Evolutionary conservation across 2,329 filamentous ascomycete species (phyloP), one percentile per base, ranked within the genome.

Genomic region (Graphilbum ipis-grandicollis): DNA sequence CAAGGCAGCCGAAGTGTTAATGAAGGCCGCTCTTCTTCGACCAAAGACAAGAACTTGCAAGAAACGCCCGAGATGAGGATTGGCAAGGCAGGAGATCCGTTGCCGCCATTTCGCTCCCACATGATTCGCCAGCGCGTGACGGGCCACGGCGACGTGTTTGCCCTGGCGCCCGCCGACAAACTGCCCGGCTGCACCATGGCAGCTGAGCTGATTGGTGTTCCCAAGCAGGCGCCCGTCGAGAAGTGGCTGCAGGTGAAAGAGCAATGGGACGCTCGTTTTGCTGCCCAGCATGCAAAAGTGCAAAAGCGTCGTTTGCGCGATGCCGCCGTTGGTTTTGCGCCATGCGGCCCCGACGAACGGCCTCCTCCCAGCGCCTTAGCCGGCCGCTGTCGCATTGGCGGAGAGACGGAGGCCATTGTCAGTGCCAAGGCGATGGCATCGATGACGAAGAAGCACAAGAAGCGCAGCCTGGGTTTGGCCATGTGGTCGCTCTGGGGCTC

Each of bases 101-200:
- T 94, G 1, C 88, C 85, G 0, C 58, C 67, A 0, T 96, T 94
- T 55, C 67, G 72, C 36, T 65, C 79, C 41, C 77, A 92, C 53
- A 94, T 96, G 86, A 86, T 98, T 42, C 78, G 90, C 9, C 85
- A 98, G 53, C 67, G 79, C 21, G 76, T 96, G 17, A 80, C 82
- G 42, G 66, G 79, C 2, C 74, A 88, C 50, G 90, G 90, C 5
- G 65, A 68, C 12, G 75, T 86, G 18, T 74, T 76, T 40, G 67
- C 73, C 1, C 63, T 98, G 5, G 65, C 71, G 0, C 64, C 74
- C 0, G 65, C 73, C 17, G 59, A 66, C 0, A 70, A 82, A 4
- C 63, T 93, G 1, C 64, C 71, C 0, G 80, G 45, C 44, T 93
- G 56, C 57, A 74, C 46, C 15, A 58, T 93, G 17, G 58, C 70